Evolutionary conservation across 2,329 filamentous ascomycete genomes (phyloP), one percentile per base, ranked within the genome.

Genomic region (Eurotiales sp.): DNA sequence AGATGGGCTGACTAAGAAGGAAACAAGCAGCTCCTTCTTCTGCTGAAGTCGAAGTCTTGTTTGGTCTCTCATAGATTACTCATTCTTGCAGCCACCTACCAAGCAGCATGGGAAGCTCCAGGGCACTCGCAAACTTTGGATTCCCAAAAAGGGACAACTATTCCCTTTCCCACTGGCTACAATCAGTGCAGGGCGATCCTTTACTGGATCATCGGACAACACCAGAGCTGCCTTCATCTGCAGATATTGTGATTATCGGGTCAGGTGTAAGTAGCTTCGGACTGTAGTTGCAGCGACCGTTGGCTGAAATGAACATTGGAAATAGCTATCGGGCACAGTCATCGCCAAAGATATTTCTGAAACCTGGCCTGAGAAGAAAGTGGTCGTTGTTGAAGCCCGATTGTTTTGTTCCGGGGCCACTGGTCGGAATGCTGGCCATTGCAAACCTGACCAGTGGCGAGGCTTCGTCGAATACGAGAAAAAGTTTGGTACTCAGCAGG

Each of bases 371-470:
- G 42, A 45, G 34, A 34, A 34, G 27, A 45, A 45, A 34, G 27
- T 45, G 3, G 17, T 45, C 10, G 19, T 45, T 22, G 17, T 45
- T 45, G 42, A 45, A 29, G 42, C 15, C 23, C 42, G 42, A n/a
- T 21, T 32, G 8, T 45, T 45, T 19, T 45, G 42, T 29, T 45
- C 42, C 15, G 42, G 42, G 12, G 42, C 42, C 15, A 45, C 42
- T 21, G 42, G 42, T 45, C 4, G 42, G 5, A 45, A 45, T 45
- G 42, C 42, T 22, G 42, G 42, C 42, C 42, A 45, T 15, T 45
- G 42, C 27, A 45, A 45, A 45, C 42, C 42, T 22, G 42, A 45
- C 27, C 42, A 45, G 29, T 45, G 42, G 42, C 42, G 42, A 22
- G 42, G 42, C 22, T 45, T 45, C 17, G 6, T 23, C 8, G 8